These are phyloP conservation scores for Letharia lupina DNA, from an alignment of 495 filamentous ascomycete genomes.

Conservation along the genomic window DNA sequence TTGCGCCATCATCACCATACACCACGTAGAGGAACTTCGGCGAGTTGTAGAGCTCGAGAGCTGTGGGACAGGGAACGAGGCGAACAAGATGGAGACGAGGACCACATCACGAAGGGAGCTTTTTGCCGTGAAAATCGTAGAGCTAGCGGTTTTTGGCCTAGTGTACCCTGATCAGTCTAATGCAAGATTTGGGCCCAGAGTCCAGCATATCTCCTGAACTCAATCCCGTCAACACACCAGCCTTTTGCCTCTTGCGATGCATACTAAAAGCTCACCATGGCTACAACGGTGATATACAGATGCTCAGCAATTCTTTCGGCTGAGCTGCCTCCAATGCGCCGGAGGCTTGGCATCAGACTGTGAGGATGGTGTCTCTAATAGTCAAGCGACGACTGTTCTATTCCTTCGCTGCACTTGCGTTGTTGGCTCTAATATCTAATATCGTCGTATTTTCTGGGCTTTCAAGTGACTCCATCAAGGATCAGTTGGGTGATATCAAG, in stretches of 20 bases:
- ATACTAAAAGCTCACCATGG: constrained; percentile 5
- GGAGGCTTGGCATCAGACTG: constrained; percentile 1
- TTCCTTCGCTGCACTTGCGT: constrained; percentile 16
- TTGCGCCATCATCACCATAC: no score
- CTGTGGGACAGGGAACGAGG: no score
- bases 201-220: not conserved
- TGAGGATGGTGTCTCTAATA: constrained; percentile 14
- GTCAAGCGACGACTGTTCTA: constrained; percentile 21
- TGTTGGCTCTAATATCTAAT: constrained; percentile 19
- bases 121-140: no score
- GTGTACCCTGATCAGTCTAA: no score
- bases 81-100: no score
- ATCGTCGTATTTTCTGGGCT: constrained; percentile 22
- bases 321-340: constrained; percentile 13
- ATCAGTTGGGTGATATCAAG: constrained; percentile 20
- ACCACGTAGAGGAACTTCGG: no score
- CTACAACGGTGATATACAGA: not conserved
- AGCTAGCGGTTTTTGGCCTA: no score
- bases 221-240: not conserved
- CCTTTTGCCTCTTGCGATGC: not conserved
- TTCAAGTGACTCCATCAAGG: constrained; percentile 20
- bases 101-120: no score
- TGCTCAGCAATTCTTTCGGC: constrained; percentile 9
- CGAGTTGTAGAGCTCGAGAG: no score
- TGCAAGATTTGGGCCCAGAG: not conserved